Evolutionary conservation across 805 yeast species (phyloP), one percentile per base, ranked within the genome.

Genomic region (Myxozyma mucilagina): DNA sequence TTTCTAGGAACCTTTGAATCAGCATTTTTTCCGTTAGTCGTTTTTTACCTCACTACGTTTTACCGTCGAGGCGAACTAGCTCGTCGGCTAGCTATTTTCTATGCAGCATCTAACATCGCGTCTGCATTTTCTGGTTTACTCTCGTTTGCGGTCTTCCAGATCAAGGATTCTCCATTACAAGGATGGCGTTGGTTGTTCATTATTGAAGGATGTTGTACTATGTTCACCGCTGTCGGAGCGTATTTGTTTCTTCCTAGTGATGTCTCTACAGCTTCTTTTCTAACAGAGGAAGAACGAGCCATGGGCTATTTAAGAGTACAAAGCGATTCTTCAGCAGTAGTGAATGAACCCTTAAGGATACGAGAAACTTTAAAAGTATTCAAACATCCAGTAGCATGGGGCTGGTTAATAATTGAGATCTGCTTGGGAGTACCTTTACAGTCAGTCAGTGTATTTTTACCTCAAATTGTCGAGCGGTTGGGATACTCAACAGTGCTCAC

Each of bases 401-500:
- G 75, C 10, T 80, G 83, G 83, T 70, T 80, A 73, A 68, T 79
- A 31, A 72, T 73, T 41, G 82, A 80, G 71, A 69, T 80, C 48
- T 71, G 76, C 44, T 75, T 80, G 49, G 83, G 82, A 57, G 83
- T 80, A 29, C 83, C 83, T 1, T 69, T 80, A 38, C 79, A 78
- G 61, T 78, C 68, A 8, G 65, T 61, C 18, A 47, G 60, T n/a
- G 54, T 66, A 14, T 71, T 70, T 52, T 58, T 80, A 63, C 83
- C 84, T 2, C 83, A 79, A 75, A 84, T 84, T 67, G 83, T 84
- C 64, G 76, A 74, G 48, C 73, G 78, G 56, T 74, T 84, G 76
- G 87, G 87, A 18, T 78, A 85, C 76, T 82, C 89, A 3, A 86
- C 87, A 7, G 86, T 82, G 67, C 76, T 79, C 57, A 91, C 93